Base-by-base conservation (phyloP, 331 rosid genomes). In the Malus hybrid region DNA sequence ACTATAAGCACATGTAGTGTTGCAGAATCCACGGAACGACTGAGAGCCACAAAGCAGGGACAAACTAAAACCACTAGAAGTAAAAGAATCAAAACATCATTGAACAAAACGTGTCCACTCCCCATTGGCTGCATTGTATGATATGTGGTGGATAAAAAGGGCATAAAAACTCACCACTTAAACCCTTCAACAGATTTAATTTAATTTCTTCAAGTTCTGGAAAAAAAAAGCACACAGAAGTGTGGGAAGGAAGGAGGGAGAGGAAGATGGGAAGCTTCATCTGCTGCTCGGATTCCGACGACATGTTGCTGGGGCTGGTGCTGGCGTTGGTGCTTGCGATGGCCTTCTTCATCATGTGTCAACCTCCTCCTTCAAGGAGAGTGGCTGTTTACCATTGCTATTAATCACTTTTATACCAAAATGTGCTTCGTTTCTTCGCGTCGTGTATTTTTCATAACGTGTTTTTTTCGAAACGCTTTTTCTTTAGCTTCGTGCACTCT, bases 281-380 rank as follows among this genome's bases (percentile, higher is more conserved):
- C 12, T 74, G 80, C 78, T 79, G 79, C 29, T 24, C 0, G 2
- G 52, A 67, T 20, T n/a, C 60, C 1, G 73, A 34, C 1, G 75
- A 76, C 27, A 11, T 71, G 27, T 55, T 84, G 75, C 29, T 81
- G 59, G 88, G 83, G 27, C 10, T 78, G 79, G 62, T 77, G 69
- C 28, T 80, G 76, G 81, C 70, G 72, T 22, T 81, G 64, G 75
- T 78, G 61, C 52, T 81, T 28, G 86, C 82, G 10, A 74, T 81
- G 85, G 83, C 83, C 46, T 72, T 86, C 76, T 77, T 86, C 29
- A 28, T 68, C 50, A 0, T 77, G 34, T 76, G 83, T 31, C 84
- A 61, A 31, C 83, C 81, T 66, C 84, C 63, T 57, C 86, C 78
- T 13, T 75, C 61, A 5, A 77, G 77, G 69, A 81, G 87, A 69